A percentile compares a stretch with the other conserved stretches of the same genome.
phyloP scores from a whole-genome alignment of 768 basidiomycete genomes.

The Rhodotorula graminis region DNA sequence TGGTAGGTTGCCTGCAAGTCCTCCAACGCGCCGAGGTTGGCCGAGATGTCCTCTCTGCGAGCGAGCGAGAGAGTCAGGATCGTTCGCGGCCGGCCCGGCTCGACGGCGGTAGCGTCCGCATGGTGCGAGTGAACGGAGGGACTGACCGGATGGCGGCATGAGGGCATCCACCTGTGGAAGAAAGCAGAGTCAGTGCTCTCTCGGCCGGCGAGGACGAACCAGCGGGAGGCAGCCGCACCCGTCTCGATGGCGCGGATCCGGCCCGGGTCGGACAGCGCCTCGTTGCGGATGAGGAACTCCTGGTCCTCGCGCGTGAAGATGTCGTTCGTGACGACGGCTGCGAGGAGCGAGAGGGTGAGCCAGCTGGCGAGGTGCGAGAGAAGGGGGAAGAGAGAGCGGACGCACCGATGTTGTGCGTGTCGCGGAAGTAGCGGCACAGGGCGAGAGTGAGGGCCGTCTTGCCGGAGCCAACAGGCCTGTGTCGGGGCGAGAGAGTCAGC shows the following conservation, averaged over 20 bases:
- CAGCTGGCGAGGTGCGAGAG: not conserved
- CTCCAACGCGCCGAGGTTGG: conserved; percentile 93
- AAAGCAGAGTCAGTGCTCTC: not conserved
- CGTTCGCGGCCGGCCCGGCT: too few relatives aligned
- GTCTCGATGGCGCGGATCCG: conserved; percentile 92
- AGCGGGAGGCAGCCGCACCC: conserved; percentile 48
- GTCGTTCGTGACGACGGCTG: conserved; percentile 97
- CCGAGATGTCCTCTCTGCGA: conserved; percentile 77
- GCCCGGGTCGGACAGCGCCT: conserved; percentile 73
- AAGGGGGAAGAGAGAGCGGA: not conserved
- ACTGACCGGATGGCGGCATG: conserved; percentile 81
- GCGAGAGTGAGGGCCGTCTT: conserved; percentile 93
- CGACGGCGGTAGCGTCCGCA: too few relatives aligned
- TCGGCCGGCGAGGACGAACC: not conserved
- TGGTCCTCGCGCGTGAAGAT: conserved; percentile 96
- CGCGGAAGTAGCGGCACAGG: conserved; percentile 73
- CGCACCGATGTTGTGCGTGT: conserved; percentile 82
- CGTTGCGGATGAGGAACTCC: conserved; percentile 90
- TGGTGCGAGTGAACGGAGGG: not conserved
- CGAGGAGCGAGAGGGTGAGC: not conserved
- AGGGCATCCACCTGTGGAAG: conserved; percentile 66
- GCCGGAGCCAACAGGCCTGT: conserved; percentile 92
- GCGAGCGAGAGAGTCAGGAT: not conserved
- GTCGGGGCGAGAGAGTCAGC: not conserved
- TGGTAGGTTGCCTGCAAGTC: conserved; percentile 83